Base-by-base conservation (phyloP, 352 stramenopile genomes). In the Phytophthora vignae region DNA sequence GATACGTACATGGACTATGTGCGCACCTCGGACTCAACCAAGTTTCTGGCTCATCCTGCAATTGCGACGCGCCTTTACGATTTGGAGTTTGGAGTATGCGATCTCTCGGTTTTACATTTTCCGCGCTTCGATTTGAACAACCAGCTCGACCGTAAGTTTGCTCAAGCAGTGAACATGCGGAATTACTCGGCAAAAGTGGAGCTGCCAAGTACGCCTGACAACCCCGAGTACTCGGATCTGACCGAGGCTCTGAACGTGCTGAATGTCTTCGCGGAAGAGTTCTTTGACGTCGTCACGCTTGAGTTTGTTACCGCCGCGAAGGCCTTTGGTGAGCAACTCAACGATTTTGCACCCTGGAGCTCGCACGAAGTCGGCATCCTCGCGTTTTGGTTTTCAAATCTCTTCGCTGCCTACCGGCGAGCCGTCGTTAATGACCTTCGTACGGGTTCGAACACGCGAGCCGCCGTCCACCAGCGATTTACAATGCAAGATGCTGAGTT, bases 1-100 rank as follows among this genome's bases (percentile, higher is more conserved):
- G 58, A 57, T 49, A 15, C 22, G 8, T 64, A 56, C 50, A 50
- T 65, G 58, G 46, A 65, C 46, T 31, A 65, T 57, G 58, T 38
- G 15, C 44, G 58, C 2, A 65, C 31, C 25, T 65, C 31, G 15
- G 4, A 8, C 1, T 44, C 44, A 15, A 57, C 46, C 2, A 49
- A 65, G 29, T 65, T 65, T 29, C 9, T 65, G 29, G 17, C 44
- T 6, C 46, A 57, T 7, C 58, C 58, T 7, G 58, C 44, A 5
- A 33, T 65, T 14, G 2, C n/a, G 19, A 22, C 27, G 15, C 3
- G 58, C 0, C 44, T 56, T 8, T 65, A 25, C n/a, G 44, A 48
- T 11, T 11, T 65, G 4, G 17, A 65, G 29, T 65, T 65, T 31
- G 29, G 46, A 4, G 10, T 36, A 5, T 49, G 58, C 7, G 58